phyloP scores from a whole-genome alignment of 768 basidiomycete genomes.

The Postia placenta region DNA sequence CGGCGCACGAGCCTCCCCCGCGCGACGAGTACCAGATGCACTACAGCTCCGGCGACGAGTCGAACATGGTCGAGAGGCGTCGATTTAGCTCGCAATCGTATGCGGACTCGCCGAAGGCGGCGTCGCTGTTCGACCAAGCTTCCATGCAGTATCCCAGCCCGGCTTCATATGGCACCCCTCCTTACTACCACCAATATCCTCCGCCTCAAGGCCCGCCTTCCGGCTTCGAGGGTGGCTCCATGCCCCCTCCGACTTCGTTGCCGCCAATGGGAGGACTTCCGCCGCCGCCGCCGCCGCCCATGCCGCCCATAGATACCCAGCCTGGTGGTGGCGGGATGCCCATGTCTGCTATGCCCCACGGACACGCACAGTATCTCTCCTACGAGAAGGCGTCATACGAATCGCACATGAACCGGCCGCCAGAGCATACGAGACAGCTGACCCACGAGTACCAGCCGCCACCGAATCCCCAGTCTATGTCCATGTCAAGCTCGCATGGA shows the following conservation, averaged over 20 bases:
- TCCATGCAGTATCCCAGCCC: constrained; percentile 8
- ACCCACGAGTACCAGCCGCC: constrained; percentile 12
- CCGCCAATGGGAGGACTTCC: constrained; percentile 5
- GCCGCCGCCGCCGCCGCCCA: not conserved
- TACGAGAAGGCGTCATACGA: constrained; percentile 5
- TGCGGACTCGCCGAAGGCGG: constrained; percentile 13
- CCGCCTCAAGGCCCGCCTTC: constrained; percentile 8
- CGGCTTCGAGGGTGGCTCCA: constrained; percentile 9
- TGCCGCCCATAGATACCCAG: constrained; percentile 6
- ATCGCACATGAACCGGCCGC: constrained; percentile 6
- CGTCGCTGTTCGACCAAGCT: constrained; percentile 12
- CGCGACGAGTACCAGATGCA: constrained; percentile 16
- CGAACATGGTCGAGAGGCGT: constrained; percentile 7
- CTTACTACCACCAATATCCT: constrained; percentile 15
- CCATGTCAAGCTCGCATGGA: not conserved
- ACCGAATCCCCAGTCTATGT: constrained; percentile 5
- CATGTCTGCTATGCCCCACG: constrained; percentile 8
- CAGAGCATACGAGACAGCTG: constrained; percentile 5
- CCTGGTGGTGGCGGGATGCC: constrained; percentile 3
- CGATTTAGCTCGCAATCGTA: constrained; percentile 15
- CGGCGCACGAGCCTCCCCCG: constrained; percentile 9
- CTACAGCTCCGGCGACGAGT: constrained; percentile 13
- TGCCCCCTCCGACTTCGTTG: constrained; percentile 4
- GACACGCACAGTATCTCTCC: constrained; percentile 3
- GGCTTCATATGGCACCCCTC: constrained; percentile 9